Conservation (phyloP, 768 basidiomycete species). For the Russula abietina region DNA sequence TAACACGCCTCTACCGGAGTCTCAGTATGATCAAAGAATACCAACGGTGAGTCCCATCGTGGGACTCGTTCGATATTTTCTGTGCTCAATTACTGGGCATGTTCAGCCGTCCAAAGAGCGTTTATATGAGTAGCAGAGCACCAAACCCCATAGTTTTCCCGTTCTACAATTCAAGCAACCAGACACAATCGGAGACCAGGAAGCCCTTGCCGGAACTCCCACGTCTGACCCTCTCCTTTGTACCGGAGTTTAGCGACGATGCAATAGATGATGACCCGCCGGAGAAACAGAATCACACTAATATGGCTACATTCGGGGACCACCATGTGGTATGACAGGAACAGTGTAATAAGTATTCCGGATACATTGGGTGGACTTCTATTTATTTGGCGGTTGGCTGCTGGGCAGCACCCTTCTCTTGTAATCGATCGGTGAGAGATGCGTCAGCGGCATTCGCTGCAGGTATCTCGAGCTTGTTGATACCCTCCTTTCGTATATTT, state of each 20-base stretch:
- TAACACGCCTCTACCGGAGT: slow-evolving; percentile 13
- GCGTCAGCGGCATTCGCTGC: slow-evolving; percentile 80
- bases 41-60: slow-evolving; percentile 1
- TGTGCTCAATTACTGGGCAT: background rate
- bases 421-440: slow-evolving; percentile 50
- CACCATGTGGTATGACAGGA: background rate
- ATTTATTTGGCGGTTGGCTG: slow-evolving; percentile 55
- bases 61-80: background rate
- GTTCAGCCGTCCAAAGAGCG: background rate
- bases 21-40: background rate
- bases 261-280: background rate
- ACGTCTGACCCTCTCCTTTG: background rate
- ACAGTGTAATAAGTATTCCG: background rate
- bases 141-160: background rate
- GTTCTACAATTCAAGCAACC: background rate
- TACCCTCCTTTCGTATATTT: slow-evolving; percentile 49
- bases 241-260: background rate
- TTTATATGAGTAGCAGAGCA: background rate
- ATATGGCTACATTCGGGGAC: background rate
- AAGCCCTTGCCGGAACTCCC: no score
- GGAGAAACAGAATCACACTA: no score
- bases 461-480: slow-evolving; percentile 62
- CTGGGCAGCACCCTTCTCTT: slow-evolving; percentile 50
- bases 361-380: background rate
- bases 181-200: background rate